Percentiles rank a stretch among this genome's conserved stretches.
phyloP scores from a whole-genome alignment of 2,329 filamentous ascomycete genomes.

The Metarhizium robertsii region DNA sequence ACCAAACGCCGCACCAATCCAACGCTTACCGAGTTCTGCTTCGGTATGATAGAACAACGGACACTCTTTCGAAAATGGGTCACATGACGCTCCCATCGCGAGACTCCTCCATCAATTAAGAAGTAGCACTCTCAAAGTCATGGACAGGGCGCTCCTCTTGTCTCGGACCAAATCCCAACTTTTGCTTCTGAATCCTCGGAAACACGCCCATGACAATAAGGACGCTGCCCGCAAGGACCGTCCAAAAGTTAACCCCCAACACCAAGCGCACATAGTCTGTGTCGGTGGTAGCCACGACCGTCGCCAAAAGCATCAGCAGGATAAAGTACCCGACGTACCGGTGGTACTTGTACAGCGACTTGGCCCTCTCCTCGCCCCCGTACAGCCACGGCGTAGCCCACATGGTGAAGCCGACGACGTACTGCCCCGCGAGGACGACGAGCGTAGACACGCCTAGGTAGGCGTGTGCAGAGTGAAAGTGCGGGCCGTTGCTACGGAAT shows the following conservation, averaged over 20 bases:
- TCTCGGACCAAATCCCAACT: conserved; percentile 28
- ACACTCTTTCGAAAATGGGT: too few species aligned
- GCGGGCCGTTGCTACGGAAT: conserved; percentile 50
- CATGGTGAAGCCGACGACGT: conserved; percentile 71
- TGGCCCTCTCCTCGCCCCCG: conserved; percentile 70
- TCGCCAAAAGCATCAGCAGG: conserved; percentile 61
- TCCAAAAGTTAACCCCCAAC: conserved; percentile 68
- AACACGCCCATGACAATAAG: conserved; percentile 63
- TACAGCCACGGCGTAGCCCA: conserved; percentile 68
- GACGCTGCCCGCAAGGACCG: conserved; percentile 54
- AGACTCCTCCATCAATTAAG: background rate
- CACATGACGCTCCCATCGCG: too few species aligned
- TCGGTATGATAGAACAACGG: too few species aligned
- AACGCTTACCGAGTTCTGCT: background rate
- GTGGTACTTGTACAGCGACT: conserved; percentile 85
- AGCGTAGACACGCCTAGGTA: conserved; percentile 74
- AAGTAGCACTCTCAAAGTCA: background rate
- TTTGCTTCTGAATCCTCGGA: conserved; percentile 72
- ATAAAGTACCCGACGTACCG: conserved; percentile 67
- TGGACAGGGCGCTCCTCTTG: background rate
- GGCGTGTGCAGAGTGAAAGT: conserved; percentile 75
- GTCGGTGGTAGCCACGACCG: conserved; percentile 64
- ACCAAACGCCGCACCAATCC: background rate
- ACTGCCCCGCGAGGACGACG: conserved; percentile 61
- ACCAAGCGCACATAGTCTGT: conserved; percentile 65